Base-by-base conservation (phyloP, 83 land plant genomes). In the Diphasiastrum complanatum region DNA sequence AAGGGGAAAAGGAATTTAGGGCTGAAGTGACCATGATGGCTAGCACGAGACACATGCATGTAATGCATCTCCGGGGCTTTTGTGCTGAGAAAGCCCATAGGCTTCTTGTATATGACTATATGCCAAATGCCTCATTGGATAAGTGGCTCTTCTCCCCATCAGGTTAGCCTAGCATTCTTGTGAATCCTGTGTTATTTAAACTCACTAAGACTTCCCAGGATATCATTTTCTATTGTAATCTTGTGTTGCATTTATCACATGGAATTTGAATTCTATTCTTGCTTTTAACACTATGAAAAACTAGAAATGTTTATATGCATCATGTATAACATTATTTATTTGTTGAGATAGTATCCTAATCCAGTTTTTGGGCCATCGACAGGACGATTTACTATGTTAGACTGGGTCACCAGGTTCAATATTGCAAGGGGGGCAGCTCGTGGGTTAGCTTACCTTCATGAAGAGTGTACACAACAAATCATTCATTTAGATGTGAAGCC, bases 371-470 rank as follows among this genome's bases (percentile, higher is more conserved):
- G n/a, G n/a, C n/a, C n/a, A n/a, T n/a, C n/a, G n/a, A n/a, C 51
- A 48, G 51, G 51, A 59, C 25, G 28, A 41, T 5, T 0, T 35
- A 32, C 14, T 49, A 51, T 32, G 67, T 11, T 48, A 11, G 14
- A 0, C 11, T 60, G 72, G 72, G 10, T n/a, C 11, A 8, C 10
- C 1, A 28, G 72, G 49, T 41, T n/a, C 20, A 41, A 33, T 8
- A 63, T 70, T 16, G 74, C 74, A 0, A 0, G 33, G 2, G 69
- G 56, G 0, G 30, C 37, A 2, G 74, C 74, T 0, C 33, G 38
- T 29, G 74, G 70, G 40, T 25, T 70, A n/a, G 68, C 74, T 4
- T 70, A 63, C 49, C 33, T 70, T n/a, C 74, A 70, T 54, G 56
- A 63, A 16, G 68, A 70, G 35, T 70, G 68, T 32, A 53, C 24